phyloP scores from a whole-genome alignment of 2,329 filamentous ascomycete genomes.

The Diaporthe ampelina region DNA sequence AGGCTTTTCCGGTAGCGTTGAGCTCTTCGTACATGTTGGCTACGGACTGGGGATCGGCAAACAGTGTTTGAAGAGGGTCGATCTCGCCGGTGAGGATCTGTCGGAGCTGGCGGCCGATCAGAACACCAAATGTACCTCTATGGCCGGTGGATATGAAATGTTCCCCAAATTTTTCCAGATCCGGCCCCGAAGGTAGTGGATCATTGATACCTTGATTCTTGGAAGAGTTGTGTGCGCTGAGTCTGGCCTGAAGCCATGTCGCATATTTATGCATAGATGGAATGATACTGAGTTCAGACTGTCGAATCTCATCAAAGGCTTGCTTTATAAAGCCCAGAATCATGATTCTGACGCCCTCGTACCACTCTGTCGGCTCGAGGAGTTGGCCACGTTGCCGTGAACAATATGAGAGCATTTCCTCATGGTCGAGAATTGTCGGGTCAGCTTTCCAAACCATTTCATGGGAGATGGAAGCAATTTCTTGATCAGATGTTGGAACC shows the following conservation, averaged over 20 bases:
- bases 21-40: slow-evolving; percentile 9
- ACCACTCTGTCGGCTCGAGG: not conserved
- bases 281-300: not conserved
- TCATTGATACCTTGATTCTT: not conserved
- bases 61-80: not conserved
- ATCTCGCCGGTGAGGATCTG: not conserved
- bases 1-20: not conserved
- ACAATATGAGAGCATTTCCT: not conserved
- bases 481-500: not conserved
- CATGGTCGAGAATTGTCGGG: not conserved
- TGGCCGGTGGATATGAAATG: not conserved
- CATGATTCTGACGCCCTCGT: not conserved
- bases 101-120: not conserved
- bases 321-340: not conserved
- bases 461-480: not conserved
- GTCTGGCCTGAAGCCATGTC: not conserved
- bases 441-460: slow-evolving; percentile 3
- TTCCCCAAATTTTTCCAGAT: not conserved
- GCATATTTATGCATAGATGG: slow-evolving; percentile 4
- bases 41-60: not conserved
- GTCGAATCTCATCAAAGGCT: not conserved
- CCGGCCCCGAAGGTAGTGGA: not conserved
- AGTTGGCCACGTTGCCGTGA: not conserved
- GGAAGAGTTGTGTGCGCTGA: no score
- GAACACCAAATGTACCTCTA: not conserved